Conservation (phyloP, 306 rosid species). For the Gillenia trifoliata region DNA sequence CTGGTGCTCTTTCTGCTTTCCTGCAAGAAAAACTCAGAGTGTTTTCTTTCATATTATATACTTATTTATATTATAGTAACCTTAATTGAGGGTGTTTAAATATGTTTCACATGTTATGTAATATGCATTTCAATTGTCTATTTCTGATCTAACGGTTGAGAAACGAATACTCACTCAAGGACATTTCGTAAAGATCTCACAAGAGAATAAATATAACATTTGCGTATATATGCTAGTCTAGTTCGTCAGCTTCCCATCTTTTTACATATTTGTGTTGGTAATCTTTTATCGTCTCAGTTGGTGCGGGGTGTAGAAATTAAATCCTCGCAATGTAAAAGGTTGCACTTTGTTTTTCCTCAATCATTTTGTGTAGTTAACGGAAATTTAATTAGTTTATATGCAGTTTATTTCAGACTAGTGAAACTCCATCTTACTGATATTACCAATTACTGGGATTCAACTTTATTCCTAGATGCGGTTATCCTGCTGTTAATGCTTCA, state of each 20-base stretch:
- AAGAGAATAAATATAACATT: too few relatives aligned
- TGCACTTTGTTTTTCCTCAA: neutral
- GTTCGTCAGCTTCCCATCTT: too few relatives aligned
- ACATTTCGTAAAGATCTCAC: too few relatives aligned
- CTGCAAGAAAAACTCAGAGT: neutral
- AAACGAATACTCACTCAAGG: too few relatives aligned
- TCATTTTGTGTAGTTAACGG: neutral
- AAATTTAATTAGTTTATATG: conserved; percentile 15
- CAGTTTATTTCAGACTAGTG: conserved; percentile 5
- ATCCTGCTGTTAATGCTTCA: conserved; percentile 89
- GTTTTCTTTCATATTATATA: neutral
- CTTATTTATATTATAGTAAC: too few relatives aligned
- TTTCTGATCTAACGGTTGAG: too few relatives aligned
- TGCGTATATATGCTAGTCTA: too few relatives aligned
- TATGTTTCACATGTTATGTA: neutral
- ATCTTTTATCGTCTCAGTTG: too few relatives aligned
- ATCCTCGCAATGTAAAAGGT: too few relatives aligned
- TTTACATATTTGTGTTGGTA: too few relatives aligned
- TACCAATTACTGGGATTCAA: conserved; percentile 19
- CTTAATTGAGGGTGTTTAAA: too few relatives aligned
- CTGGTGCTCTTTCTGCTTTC: neutral
- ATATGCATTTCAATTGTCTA: neutral
- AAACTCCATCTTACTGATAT: conserved; percentile 23
- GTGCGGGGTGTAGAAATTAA: too few relatives aligned
- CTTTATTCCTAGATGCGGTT: conserved; percentile 66